phyloP scores from a whole-genome alignment of 1,139 yeast genomes.

The Geotrichum australiense region DNA sequence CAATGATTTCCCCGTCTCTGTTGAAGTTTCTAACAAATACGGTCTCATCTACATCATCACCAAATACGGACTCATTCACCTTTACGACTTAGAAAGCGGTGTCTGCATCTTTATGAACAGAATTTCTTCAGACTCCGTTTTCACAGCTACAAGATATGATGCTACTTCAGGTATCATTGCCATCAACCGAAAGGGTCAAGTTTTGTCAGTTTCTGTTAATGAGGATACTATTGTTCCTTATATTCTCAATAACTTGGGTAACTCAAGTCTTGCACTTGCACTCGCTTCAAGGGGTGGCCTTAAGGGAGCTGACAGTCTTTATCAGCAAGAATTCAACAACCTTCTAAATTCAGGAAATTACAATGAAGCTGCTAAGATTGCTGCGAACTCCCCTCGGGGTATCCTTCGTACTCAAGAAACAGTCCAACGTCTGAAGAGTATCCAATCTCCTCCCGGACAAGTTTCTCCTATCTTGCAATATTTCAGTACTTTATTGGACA shows the following conservation, averaged over 20 bases:
- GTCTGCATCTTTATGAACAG: constrained; percentile 91
- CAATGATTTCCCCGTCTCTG: constrained; percentile 93
- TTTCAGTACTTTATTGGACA: constrained; percentile 84
- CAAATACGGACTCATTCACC: constrained; percentile 92
- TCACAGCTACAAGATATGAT: constrained; percentile 69
- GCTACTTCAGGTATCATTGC: constrained; percentile 82
- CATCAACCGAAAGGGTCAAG: constrained; percentile 93
- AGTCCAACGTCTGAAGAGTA: constrained; percentile 81
- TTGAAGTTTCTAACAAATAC: constrained; percentile 77
- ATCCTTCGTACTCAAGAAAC: constrained; percentile 87
- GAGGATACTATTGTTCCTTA: constrained; percentile 84
- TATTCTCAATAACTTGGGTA: constrained; percentile 76
- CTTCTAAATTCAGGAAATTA: constrained; percentile 81
- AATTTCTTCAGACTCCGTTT: constrained; percentile 93
- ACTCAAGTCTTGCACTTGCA: constrained; percentile 78
- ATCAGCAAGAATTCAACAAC: constrained; percentile 85
- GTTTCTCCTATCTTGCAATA: constrained; percentile 92
- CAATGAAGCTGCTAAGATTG: constrained; percentile 89
- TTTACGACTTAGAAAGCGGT: constrained; percentile 91
- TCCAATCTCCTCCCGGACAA: constrained; percentile 95
- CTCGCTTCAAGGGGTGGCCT: constrained; percentile 93
- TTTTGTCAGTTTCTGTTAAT: constrained; percentile 83
- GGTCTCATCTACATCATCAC: constrained; percentile 88
- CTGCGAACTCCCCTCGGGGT: constrained; percentile 86
- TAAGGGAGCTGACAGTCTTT: constrained; percentile 93